Evolutionary conservation across 805 yeast species (phyloP).

Genomic region (Saturnispora besseyi): DNA sequence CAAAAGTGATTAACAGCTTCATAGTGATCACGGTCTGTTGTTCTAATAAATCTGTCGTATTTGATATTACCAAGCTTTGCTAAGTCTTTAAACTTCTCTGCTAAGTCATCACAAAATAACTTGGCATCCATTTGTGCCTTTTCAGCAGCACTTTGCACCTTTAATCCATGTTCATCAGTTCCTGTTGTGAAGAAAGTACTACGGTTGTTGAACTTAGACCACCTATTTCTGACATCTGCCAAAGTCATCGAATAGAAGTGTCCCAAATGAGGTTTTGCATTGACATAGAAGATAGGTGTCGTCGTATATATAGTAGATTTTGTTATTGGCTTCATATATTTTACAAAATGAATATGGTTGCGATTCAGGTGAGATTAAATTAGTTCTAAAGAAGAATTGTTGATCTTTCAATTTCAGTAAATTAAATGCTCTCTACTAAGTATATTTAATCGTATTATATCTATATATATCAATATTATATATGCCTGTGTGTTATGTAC

Average conservation of each 20-base stretch:
- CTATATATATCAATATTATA: neutral
- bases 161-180: conserved; percentile 94
- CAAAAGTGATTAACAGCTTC: conserved; percentile 61
- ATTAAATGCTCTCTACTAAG: neutral
- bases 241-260: conserved; percentile 83
- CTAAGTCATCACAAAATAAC: conserved; percentile 61
- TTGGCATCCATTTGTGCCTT: conserved; percentile 45
- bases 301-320: conserved; percentile 42
- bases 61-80: conserved; percentile 50
- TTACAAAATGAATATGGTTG: neutral
- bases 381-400: neutral
- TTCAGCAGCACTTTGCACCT: conserved; percentile 80
- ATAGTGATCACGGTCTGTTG: conserved; percentile 78
- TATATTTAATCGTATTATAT: neutral
- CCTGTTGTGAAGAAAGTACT: conserved; percentile 68
- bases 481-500: neutral
- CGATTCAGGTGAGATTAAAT: neutral
- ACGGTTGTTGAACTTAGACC: conserved; percentile 45
- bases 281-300: conserved; percentile 93
- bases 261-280: conserved; percentile 92
- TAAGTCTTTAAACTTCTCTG: conserved; percentile 52
- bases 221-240: conserved; percentile 69
- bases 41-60: conserved; percentile 75
- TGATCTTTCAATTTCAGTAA: neutral
- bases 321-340: conserved; percentile 7